Evolutionary conservation across 2,329 filamentous ascomycete species (phyloP), one percentile per base, ranked within the genome.

Genomic region (Emmonsia crescens): DNA sequence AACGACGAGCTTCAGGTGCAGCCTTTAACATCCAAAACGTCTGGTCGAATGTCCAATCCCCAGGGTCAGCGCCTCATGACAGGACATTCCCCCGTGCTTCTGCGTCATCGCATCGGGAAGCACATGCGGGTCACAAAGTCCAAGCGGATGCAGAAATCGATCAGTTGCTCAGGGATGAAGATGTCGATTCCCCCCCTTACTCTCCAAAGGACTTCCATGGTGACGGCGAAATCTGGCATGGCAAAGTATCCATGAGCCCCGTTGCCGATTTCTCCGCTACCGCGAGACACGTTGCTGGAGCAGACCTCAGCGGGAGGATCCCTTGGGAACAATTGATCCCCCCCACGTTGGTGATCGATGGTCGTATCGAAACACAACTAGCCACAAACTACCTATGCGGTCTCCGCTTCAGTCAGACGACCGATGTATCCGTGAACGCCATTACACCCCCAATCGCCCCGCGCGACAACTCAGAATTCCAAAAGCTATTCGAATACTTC

Each of bases 381-480:
- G 94, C 93, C 12, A 91, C 91, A 61, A 90, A 95, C 64, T 99
- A 99, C 69, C 85, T 99, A 0, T 94, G 91, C 71, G 86, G 90
- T 58, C 80, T 97, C 64, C 85, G 91, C 14, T 95, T 89, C 73
- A 93, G 88, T 71, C 83, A 84, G 59, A 86, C 86, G 58, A 92
- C 89, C 1, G 94, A 97, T 69, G 85, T 99, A 5, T 83, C 91
- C 0, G 89, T 97, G 27, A 83, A 95, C 24, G 85, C 85, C 52
- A 76, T 97, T 40, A 82, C 82, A 21, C 79, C 82, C 1, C 83
- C 85, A 1, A 84, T 87, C 27, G 80, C 85, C 4, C 74, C 78
- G 5, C 78, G 79, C 0, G 83, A 85, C 1, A 79, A 80, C 36
- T 75, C 80, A 6, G 82, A 85, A 29, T 96, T 96, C 70, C 82